Evolutionary conservation across 176 grass and related monocot genomes (phyloP).

Genomic region (Guadua angustifolia): DNA sequence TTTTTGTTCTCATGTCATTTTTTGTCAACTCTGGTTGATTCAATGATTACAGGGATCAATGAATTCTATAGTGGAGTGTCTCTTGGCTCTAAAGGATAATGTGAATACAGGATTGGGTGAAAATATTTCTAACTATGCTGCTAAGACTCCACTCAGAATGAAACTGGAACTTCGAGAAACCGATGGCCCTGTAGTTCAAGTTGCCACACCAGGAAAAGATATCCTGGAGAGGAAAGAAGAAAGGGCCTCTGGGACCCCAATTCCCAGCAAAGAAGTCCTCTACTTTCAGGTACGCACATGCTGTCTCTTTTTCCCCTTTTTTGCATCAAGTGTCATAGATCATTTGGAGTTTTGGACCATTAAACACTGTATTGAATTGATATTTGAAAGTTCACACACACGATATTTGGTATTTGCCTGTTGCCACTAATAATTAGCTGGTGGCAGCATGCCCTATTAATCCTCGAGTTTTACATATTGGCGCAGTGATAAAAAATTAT

Average conservation of each 20-base stretch:
- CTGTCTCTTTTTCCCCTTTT: constrained; percentile 6
- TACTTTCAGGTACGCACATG: constrained; percentile 60
- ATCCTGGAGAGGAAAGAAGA: constrained; percentile 59
- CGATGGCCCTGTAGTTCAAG: constrained; percentile 45
- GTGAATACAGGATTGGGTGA: constrained; percentile 49
- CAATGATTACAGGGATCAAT: constrained; percentile 68
- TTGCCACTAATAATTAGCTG: constrained; percentile 4
- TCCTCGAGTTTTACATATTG: constrained; percentile 1
- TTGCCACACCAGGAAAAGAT: constrained; percentile 43
- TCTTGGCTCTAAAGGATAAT: constrained; percentile 84
- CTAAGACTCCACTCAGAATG: constrained; percentile 56
- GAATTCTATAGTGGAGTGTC: constrained; percentile 75
- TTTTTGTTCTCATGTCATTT: constrained; percentile 32
- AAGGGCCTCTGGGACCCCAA: constrained; percentile 55
- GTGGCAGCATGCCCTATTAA: constrained; percentile 4
- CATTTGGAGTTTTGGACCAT: constrained; percentile 8
- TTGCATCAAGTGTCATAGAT: constrained; percentile 24
- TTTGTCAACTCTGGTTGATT: constrained; percentile 33
- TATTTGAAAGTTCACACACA: constrained; percentile 25
- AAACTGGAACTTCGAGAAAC: constrained; percentile 57
- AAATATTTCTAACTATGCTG: constrained; percentile 43
- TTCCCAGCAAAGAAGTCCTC: constrained; percentile 61
- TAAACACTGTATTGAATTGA: neutral
- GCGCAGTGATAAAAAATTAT: constrained; percentile 18
- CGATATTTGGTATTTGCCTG: constrained; percentile 5